Conservation (phyloP, 331 rosid genomes). For the Erythrophleum ivorense region DNA sequence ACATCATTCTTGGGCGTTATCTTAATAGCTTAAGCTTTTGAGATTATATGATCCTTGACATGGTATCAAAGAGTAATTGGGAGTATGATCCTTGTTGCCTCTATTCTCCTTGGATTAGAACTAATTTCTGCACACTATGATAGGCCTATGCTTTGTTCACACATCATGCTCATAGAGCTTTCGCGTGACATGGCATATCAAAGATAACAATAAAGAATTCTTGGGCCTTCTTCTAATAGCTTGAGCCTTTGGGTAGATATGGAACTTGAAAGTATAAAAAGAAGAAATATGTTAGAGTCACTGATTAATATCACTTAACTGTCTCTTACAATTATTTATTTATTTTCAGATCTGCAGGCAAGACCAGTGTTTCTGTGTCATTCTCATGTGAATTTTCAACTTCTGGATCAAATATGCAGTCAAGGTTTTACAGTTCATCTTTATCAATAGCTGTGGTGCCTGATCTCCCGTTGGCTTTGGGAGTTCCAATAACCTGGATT, state of each 20-base stretch:
- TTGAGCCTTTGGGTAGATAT: neutral
- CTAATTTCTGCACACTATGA: too few species aligned
- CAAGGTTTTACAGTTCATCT: constrained; percentile 71
- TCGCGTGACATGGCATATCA: too few species aligned
- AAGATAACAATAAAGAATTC: neutral
- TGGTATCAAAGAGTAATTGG: neutral
- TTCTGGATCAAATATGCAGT: constrained; percentile 50
- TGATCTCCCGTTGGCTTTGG: constrained; percentile 87
- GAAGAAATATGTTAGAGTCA: neutral
- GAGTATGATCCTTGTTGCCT: too few species aligned
- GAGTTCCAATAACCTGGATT: constrained; percentile 91
- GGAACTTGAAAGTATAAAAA: neutral
- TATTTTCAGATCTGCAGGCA: constrained; percentile 79
- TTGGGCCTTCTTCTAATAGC: neutral
- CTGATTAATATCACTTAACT: neutral
- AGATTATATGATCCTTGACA: neutral
- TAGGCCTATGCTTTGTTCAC: neutral
- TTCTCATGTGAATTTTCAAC: constrained; percentile 75
- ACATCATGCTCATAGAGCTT: neutral
- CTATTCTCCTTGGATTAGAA: too few species aligned
- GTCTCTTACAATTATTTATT: neutral
- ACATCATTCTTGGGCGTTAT: neutral
- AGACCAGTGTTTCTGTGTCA: constrained; percentile 69
- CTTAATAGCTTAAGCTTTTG: neutral
- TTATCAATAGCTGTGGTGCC: constrained; percentile 76